Conservation (phyloP, 768 basidiomycete species). For the Boletus huronensis region DNA sequence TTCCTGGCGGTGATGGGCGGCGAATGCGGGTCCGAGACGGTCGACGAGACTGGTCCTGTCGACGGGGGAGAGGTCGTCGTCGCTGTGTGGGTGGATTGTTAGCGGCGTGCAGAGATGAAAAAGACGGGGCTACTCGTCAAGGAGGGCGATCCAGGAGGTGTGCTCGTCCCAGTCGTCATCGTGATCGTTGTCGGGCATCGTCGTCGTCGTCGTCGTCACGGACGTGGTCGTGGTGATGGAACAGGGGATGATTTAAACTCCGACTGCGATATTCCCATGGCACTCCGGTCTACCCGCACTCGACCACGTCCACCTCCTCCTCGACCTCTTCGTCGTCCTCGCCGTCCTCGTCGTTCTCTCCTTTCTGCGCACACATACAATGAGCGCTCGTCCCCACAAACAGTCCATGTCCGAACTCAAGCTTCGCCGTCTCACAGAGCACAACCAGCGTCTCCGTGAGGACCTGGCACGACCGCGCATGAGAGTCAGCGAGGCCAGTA, state of each 20-base stretch:
- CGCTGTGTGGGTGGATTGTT: conserved; percentile 23
- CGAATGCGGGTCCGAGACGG: conserved; percentile 40
- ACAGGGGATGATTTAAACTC: conserved; percentile 20
- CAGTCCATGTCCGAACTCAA: conserved; percentile 99
- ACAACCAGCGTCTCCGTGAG: conserved; percentile 87
- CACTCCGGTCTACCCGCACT: background rate
- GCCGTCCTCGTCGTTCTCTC: background rate
- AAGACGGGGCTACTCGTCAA: conserved; percentile 22
- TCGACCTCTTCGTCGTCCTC: background rate
- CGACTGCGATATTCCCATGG: conserved; percentile 13
- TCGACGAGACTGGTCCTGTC: conserved; percentile 47
- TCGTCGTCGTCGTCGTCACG: background rate
- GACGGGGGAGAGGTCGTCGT: conserved; percentile 37
- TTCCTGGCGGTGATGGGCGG: conserved; percentile 26
- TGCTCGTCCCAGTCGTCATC: conserved; percentile 27
- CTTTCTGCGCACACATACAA: conserved; percentile 28
- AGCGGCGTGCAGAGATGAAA: background rate
- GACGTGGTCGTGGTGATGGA: background rate
- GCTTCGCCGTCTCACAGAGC: conserved; percentile 88
- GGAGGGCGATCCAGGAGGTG: conserved; percentile 25
- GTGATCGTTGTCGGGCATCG: conserved; percentile 5
- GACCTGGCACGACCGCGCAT: conserved; percentile 88
- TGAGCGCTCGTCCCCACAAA: conserved; percentile 79
- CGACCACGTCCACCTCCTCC: conserved; percentile 15
- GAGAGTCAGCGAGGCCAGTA: conserved; percentile 86